Conservation (phyloP, 352 stramenopile species). For the Phytophthora multivora region DNA sequence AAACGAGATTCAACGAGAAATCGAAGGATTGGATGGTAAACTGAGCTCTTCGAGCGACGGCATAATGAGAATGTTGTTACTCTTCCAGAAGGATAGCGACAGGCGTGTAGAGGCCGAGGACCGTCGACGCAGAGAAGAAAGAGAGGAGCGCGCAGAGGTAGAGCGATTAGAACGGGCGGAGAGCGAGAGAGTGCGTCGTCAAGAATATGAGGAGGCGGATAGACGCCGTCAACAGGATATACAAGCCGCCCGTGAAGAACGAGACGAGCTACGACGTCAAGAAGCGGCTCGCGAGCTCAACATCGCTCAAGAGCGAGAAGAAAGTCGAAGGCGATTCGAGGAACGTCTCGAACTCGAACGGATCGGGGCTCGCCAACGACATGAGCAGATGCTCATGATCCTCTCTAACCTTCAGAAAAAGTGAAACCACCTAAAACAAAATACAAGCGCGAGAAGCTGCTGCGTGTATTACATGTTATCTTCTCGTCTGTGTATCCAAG, state of each 20-base stretch:
- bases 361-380: too few relatives aligned
- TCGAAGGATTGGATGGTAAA: too few relatives aligned
- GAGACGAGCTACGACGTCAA: neutral
- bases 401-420: neutral
- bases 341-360: too few relatives aligned
- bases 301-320: neutral
- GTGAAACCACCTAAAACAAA: too few relatives aligned
- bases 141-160: neutral
- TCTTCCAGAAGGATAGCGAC: conserved; percentile 10
- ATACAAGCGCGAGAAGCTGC: too few relatives aligned
- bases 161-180: neutral
- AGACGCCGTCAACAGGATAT: too few relatives aligned
- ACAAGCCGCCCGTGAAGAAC: too few relatives aligned
- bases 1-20: too few relatives aligned
- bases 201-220: too few relatives aligned
- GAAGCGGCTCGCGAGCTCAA: neutral
- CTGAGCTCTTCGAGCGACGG: neutral
- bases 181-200: too few relatives aligned
- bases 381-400: conserved; percentile 15
- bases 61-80: conserved; percentile 4
- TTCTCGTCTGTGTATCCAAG: neutral
- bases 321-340: too few relatives aligned
- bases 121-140: neutral
- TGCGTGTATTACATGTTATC: neutral
- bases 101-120: neutral